Base-by-base conservation (phyloP, 305 asterid genomes). In the Solanum hybrid region DNA sequence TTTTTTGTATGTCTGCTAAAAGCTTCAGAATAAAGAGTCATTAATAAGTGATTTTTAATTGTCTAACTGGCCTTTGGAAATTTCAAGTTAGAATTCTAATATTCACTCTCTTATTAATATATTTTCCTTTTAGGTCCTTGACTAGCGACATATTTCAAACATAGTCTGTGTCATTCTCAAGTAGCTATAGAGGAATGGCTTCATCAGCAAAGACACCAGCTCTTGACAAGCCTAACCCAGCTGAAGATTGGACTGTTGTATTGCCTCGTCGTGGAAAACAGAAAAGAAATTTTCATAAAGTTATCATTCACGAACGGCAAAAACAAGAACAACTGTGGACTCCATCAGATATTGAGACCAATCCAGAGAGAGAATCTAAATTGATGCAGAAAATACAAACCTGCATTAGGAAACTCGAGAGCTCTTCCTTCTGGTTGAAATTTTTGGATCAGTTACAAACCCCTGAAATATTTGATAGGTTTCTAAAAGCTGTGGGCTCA, bases 231-330 rank as follows among this genome's bases (percentile, higher is more conserved):
- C 88, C 92, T 11, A 86, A 56, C 71, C 79, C 79, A 8, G 64
- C 90, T 9, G 96, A 94, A 76, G 98, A 92, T 26, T 97, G 98
- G 98, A 96, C 95, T n/a, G 13, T 95, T 26, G 99, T 97, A 77
- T 60, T 94, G 89, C 97, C 95, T 46, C 96, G 97, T 51, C 94
- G 94, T 72, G 96, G 96, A 32, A 96, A 92, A 92, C 94, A 91
- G 89, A 92, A 85, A 29, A 88, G 90, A 89, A 71, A 12, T 79
- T 66, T 75, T 5, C 89, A 79, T 73, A 92, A 92, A 88, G 79
- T 79, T 51, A 64, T 87, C 82, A 75, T 88, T 75, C 92, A 91
- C 0, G 90, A 92, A 90, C 91, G 86, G 35, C 90, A 89, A 51
- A 91, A 90, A 72, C 94, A 92, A 88, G 92, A 89, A 81, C 94